A percentile compares a stretch with the other conserved stretches of the same genome.
phyloP scores from a whole-genome alignment of 495 filamentous ascomycete genomes.

The Neurospora sp. region DNA sequence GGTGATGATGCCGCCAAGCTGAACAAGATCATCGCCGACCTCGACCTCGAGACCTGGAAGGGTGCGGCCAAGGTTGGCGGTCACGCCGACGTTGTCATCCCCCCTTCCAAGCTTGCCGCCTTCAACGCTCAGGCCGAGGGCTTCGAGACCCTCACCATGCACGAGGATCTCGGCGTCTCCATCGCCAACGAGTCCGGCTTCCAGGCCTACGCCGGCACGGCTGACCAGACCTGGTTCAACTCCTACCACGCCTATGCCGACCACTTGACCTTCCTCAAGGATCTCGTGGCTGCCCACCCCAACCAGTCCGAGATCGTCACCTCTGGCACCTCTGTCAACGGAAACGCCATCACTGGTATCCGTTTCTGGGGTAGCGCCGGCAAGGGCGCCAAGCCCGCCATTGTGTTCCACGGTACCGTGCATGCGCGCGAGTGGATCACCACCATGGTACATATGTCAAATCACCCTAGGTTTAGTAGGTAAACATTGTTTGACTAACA shows the following conservation, averaged over 20 bases:
- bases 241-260: conserved; percentile 47
- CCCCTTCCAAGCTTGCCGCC: conserved; percentile 12
- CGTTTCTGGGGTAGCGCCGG: conserved; percentile 47
- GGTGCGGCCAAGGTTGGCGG: conserved; percentile 13
- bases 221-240: conserved; percentile 40
- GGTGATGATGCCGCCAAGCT: conserved; percentile 15
- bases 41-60: conserved; percentile 23
- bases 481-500: not conserved
- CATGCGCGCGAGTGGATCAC: conserved; percentile 59
- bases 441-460: conserved; percentile 24
- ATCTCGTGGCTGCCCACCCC: conserved; percentile 38
- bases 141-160: conserved; percentile 16
- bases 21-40: conserved; percentile 13
- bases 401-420: conserved; percentile 52
- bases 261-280: conserved; percentile 42
- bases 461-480: too few species aligned
- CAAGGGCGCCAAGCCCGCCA: conserved; percentile 45
- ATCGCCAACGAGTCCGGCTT: conserved; percentile 17
- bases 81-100: conserved; percentile 21
- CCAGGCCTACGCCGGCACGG: conserved; percentile 12
- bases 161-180: conserved; percentile 21
- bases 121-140: conserved; percentile 14
- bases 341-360: conserved; percentile 45
- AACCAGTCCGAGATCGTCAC: conserved; percentile 42
- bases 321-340: conserved; percentile 40